These are phyloP conservation scores for Neurospora africana DNA, from an alignment of 495 filamentous ascomycete species.

Conservation along the genomic window DNA sequence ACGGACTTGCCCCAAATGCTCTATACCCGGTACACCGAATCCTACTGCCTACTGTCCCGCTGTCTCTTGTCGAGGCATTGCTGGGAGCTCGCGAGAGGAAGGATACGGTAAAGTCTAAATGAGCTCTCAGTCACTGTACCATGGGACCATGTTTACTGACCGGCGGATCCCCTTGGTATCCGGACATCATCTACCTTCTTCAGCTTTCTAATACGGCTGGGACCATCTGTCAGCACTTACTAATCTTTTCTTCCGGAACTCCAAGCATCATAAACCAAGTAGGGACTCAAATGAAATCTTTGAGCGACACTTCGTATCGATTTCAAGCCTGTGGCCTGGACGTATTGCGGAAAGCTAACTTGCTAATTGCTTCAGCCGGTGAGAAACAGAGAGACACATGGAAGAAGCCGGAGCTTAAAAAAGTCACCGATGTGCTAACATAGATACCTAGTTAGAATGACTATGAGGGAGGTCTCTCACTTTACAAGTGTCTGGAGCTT, in stretches of 20 bases:
- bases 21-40: not conserved
- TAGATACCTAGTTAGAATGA: not conserved
- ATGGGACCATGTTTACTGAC: not conserved
- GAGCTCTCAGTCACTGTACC: not conserved
- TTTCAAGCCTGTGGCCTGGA: not conserved
- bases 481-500: not conserved
- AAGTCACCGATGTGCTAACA: not conserved
- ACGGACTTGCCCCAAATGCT: slow-evolving; percentile 1
- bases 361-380: not conserved
- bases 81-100: not conserved
- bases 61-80: not conserved
- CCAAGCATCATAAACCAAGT: not conserved
- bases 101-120: not conserved
- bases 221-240: not conserved
- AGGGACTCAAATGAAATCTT: not conserved
- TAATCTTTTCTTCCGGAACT: not conserved
- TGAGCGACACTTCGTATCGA: not conserved
- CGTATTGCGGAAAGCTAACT: not conserved
- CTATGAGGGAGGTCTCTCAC: not conserved
- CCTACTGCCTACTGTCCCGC: not conserved
- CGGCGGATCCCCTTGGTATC: not conserved
- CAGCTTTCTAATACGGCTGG: not conserved
- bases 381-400: not conserved
- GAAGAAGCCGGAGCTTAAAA: not conserved
- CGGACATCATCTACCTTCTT: not conserved